Conservation (phyloP, 106 monocot genomes). For the Posidonia australis region DNA sequence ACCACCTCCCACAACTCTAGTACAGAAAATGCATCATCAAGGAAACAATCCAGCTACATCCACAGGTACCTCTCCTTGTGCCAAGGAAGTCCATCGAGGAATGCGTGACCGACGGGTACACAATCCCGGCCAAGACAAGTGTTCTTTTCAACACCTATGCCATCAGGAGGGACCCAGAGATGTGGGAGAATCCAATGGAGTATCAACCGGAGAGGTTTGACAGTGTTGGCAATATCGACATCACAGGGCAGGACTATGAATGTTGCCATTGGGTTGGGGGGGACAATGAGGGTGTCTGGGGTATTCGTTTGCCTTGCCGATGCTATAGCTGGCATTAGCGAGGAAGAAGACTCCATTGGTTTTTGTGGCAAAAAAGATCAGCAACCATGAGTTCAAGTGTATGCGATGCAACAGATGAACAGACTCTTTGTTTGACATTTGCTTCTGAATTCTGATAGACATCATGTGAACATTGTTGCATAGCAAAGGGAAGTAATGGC, state of each 20-base stretch:
- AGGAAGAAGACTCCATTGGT: conserved; percentile 13
- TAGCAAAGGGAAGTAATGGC: too few relatives aligned
- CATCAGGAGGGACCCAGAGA: conserved; percentile 20
- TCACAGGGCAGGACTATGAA: background rate
- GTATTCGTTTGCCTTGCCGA: conserved; percentile 4
- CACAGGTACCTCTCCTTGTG: conserved; percentile 36
- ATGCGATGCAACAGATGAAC: too few relatives aligned
- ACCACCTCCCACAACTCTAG: conserved; percentile 24
- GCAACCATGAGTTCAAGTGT: conserved; percentile 1
- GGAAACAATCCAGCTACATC: conserved; percentile 29
- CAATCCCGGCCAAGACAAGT: conserved; percentile 15
- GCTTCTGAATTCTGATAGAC: too few relatives aligned
- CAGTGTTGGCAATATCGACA: background rate
- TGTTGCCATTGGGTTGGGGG: conserved; percentile 12
- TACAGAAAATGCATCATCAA: conserved; percentile 31
- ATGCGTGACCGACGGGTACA: conserved; percentile 20
- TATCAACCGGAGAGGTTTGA: conserved; percentile 35
- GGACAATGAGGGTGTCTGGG: conserved; percentile 24
- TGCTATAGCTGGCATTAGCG: conserved; percentile 15
- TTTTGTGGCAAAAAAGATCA: conserved; percentile 5
- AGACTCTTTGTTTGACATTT: too few relatives aligned
- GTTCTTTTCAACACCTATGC: conserved; percentile 36
- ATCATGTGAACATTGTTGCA: too few relatives aligned
- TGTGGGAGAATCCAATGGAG: conserved; percentile 28
- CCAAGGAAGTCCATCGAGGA: conserved; percentile 17